These are phyloP conservation scores for Gynandropsis gynandra DNA, from an alignment of 345 rosid genomes.

Conservation along the genomic window DNA sequence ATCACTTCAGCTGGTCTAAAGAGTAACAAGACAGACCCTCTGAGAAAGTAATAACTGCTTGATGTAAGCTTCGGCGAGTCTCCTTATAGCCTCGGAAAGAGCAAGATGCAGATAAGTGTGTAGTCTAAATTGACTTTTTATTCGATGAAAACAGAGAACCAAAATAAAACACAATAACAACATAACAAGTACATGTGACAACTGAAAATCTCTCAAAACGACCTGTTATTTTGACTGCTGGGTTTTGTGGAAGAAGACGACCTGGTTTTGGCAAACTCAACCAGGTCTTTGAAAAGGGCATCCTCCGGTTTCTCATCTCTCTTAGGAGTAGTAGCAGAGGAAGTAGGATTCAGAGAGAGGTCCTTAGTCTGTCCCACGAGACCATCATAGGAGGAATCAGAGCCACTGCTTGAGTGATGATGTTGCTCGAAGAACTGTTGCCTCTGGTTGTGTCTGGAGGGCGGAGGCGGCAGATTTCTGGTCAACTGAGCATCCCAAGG, in stretches of 20 bases:
- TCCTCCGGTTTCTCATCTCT: constrained; percentile 72
- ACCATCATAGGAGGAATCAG: constrained; percentile 49
- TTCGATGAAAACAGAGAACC: constrained; percentile 14
- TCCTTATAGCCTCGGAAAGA: too few species aligned
- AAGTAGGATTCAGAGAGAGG: constrained; percentile 50
- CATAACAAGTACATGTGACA: constrained; percentile 17
- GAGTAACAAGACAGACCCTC: too few species aligned
- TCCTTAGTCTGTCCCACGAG: constrained; percentile 56
- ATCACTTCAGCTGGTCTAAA: too few species aligned
- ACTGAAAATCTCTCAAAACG: constrained; percentile 37
- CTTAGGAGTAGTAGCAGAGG: constrained; percentile 18
- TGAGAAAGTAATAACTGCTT: too few species aligned
- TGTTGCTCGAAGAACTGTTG: constrained; percentile 50
- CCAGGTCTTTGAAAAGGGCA: constrained; percentile 78
- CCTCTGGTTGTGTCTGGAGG: constrained; percentile 61
- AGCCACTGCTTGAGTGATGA: constrained; percentile 40
- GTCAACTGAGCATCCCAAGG: constrained; percentile 54
- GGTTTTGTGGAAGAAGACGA: constrained; percentile 62
- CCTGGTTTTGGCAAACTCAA: constrained; percentile 86
- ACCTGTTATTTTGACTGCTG: constrained; percentile 39
- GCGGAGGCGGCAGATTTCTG: constrained; percentile 65
- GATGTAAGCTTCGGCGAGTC: too few species aligned
- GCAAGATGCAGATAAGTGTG: too few species aligned
- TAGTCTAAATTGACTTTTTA: too few species aligned
- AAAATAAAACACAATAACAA: constrained; percentile 20